Evolutionary conservation across 176 grass and related monocot species (phyloP), one percentile per base, ranked within the genome.

Genomic region (Musa itinerans): DNA sequence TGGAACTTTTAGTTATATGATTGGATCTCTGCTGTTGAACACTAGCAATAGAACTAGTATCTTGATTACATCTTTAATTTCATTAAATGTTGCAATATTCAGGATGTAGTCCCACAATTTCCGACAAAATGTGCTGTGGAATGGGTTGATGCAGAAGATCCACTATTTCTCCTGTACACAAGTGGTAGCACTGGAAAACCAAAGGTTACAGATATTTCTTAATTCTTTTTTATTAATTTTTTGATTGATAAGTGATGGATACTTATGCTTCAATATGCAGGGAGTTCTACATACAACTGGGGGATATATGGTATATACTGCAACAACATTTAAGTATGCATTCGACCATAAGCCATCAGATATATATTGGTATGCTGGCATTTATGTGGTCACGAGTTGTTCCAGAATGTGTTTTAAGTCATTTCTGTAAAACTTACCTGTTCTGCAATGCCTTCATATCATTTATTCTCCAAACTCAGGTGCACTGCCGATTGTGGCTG

Each of bases 121-220:
- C 76, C 85, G 55, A 81, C 74, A 54, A 94, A 91, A 65, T 99
- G 95, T 65, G 84, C 87, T 76, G 86, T 99, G 25, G 88, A 99
- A 85, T 99, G 95, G 95, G 88, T 99, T 76, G 95, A 99, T 87
- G 95, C 95, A 85, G 90, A 99, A 81, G 95, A 99, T 87, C 86
- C 95, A 65, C 79, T 99, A 49, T 99, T 99, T 88, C 95, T 99
- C 78, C 68, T 99, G 19, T 99, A 99, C 54, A 99, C 95, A 19
- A 99, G 95, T 89, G 90, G 95, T 25, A 99, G 95, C 85, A 99
- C 95, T 74, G 95, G 95, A 73, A 99, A 92, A 53, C 95, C 95
- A 70, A 99, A 99, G 95, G 95, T 99, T 19, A 17, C 16, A 70
- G 9, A 66, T 57, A 14, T 65, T 78, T 71, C 12, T 49, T 63